Percentiles rank a stretch among this genome's conserved stretches.
Evolutionary conservation across 441 rosid genomes (phyloP).

Genomic region (Lagerstroemia fauriei): DNA sequence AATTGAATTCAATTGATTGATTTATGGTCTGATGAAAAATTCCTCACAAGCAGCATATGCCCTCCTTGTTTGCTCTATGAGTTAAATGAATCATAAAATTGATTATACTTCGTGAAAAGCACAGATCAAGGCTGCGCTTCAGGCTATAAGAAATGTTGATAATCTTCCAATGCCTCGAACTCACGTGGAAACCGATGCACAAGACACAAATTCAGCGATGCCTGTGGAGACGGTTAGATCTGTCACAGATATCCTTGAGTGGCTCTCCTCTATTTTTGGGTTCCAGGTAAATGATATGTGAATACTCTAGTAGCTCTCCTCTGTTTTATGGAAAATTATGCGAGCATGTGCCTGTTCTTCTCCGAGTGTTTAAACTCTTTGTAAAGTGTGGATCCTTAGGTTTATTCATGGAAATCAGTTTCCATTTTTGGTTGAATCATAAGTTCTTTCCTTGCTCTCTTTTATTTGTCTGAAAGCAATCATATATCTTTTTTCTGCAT

Average conservation of each 20-base stretch:
- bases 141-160: slow-evolving; percentile 57
- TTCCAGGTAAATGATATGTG: slow-evolving; percentile 68
- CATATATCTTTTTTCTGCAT: not conserved
- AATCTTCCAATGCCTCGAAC: slow-evolving; percentile 64
- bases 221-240: slow-evolving; percentile 49
- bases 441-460: not conserved
- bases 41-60: slow-evolving; percentile 21
- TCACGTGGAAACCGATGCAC: slow-evolving; percentile 30
- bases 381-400: not conserved
- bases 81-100: not conserved
- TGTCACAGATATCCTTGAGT: slow-evolving; percentile 72
- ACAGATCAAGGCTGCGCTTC: slow-evolving; percentile 81
- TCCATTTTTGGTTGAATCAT: not conserved
- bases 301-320: not conserved
- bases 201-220: slow-evolving; percentile 27
- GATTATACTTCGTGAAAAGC: slow-evolving; percentile 15
- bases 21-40: slow-evolving; percentile 11
- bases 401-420: not conserved
- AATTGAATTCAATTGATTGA: not conserved
- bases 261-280: slow-evolving; percentile 91
- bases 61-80: slow-evolving; percentile 3
- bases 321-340: not conserved
- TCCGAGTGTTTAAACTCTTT: not conserved
- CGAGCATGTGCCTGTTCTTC: not conserved
- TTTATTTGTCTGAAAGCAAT: not conserved